Evolutionary conservation across 768 basidiomycete genomes (phyloP), one percentile per base, ranked within the genome.

Genomic region (Mycena epipterygia): DNA sequence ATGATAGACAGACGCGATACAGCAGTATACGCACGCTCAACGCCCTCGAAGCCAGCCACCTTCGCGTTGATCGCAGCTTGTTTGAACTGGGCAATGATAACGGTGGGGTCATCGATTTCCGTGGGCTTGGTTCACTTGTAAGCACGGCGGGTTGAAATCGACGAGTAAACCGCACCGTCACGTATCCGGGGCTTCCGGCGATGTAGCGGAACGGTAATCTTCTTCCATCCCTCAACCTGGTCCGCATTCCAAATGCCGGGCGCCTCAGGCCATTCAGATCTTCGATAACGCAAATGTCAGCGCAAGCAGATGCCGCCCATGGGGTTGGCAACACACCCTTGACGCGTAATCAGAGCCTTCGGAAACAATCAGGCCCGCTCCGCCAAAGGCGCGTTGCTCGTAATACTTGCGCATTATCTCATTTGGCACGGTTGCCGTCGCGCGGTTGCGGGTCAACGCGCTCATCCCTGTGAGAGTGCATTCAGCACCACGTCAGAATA

Each of bases 171-270:
- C n/a, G n/a, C n/a, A 69, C 68, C 32, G 52, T 77, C 25, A 77
- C 78, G 62, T 79, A 78, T 32, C 79, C 76, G 32, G 79, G 79
- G 6, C 32, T 14, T 5, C 79, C 79, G 55, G 73, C 70, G 14
- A 80, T 56, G 53, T 74, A 73, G 19, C 76, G 59, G 70, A 79
- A 79, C 84, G 6, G 79, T 83, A 55, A 89, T 77, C 56, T 80
- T 81, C 73, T 83, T 86, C 86, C 87, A 88, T 3, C 76, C 85
- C n/a, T 70, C 71, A 13, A 85, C 78, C 65, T 87, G 86, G 30
- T 83, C 80, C 21, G 82, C 71, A 67, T 77, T 81, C 85, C 85
- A 87, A 32, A 87, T 82, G 13, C 86, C 87, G 19, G 86, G 86
- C 1, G 68, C 68, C 14, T 41, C 42, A 3, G 42, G 61, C 68